Evolutionary conservation across 305 asterid species (phyloP).

Genomic region (Fraxinus platypoda): DNA sequence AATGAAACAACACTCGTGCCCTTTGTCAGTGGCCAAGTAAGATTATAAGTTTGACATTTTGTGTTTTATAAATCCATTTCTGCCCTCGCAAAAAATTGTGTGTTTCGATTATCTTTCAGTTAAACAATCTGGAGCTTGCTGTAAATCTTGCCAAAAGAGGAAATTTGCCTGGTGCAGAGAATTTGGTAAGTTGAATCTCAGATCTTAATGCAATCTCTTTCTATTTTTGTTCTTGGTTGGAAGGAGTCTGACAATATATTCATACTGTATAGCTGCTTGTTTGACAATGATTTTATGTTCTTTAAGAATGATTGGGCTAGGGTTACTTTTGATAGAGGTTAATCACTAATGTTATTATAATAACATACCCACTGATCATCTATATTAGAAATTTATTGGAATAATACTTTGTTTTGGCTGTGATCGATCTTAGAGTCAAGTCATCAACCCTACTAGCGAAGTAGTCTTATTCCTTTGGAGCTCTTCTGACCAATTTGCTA

Average conservation of each 20-base stretch:
- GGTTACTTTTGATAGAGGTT: constrained; percentile 7
- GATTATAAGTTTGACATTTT: constrained; percentile 25
- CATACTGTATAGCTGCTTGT: constrained; percentile 13
- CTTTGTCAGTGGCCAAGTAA: constrained; percentile 97
- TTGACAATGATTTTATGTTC: constrained; percentile 15
- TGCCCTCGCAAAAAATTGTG: constrained; percentile 6
- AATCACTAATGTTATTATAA: neutral
- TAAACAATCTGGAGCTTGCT: constrained; percentile 99
- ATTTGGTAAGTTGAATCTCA: constrained; percentile 60
- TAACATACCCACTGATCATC: neutral
- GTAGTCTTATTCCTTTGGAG: neutral
- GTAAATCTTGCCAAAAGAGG: constrained; percentile 98
- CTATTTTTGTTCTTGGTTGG: neutral
- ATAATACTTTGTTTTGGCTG: neutral
- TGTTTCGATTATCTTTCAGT: constrained; percentile 43
- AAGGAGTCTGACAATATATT: constrained; percentile 14
- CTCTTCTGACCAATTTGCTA: neutral
- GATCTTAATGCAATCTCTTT: constrained; percentile 14
- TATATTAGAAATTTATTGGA: neutral
- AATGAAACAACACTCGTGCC: constrained; percentile 92
- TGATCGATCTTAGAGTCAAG: neutral
- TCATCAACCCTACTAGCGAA: neutral
- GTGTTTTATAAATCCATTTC: neutral
- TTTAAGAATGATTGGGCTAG: neutral
- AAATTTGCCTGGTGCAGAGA: constrained; percentile 98